Evolutionary conservation across 78 protist genomes (phyloP), one percentile per base, ranked within the genome.

Genomic region (Dictyostelium brefeldianum): DNA sequence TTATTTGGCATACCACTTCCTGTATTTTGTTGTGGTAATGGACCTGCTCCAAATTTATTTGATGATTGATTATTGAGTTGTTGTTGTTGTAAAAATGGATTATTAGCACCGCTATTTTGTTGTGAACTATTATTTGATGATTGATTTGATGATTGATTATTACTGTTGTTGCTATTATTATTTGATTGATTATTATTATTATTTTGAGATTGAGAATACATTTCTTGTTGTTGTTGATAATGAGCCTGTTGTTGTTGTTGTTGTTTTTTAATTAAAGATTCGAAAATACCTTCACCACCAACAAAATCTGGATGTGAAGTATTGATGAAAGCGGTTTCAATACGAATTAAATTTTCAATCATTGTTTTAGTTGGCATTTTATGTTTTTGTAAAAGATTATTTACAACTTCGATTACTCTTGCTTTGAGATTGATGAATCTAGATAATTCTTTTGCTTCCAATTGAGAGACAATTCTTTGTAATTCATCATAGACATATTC

Each of bases 261-360:
- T 51, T 87, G 79, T 75, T 89, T 95, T 22, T 51, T 81, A 22
- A 62, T 31, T 36, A 81, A 65, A 10, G 85, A 46, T 27, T 84
- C 67, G 11, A 92, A 65, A 31, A 83, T 82, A 29, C 95, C 92
- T 17, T 94, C 89, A 20, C 93, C 94, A 54, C 96, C 94, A 17
- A 92, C 79, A 57, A 98, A 98, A 92, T 98, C 99, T 22, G 99
- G 98, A 85, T 98, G 99, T 8, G 69, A 59, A 5, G 98, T 98
- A 97, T 98, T 98, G 96, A 98, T 97, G 83, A 92, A 97, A 17
- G 97, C 96, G 12, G 91, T 17, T 71, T 98, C 98, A 64, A 89
- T 89, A 22, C 50, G 62, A n/a, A 98, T 96, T 46, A 96, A 46
- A 75, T 94, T 83, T 29, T 70, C 69, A 51, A 97, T 91, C 97